Evolutionary conservation across 441 rosid species (phyloP), one percentile per base, ranked within the genome.

Genomic region (Breynia disticha): DNA sequence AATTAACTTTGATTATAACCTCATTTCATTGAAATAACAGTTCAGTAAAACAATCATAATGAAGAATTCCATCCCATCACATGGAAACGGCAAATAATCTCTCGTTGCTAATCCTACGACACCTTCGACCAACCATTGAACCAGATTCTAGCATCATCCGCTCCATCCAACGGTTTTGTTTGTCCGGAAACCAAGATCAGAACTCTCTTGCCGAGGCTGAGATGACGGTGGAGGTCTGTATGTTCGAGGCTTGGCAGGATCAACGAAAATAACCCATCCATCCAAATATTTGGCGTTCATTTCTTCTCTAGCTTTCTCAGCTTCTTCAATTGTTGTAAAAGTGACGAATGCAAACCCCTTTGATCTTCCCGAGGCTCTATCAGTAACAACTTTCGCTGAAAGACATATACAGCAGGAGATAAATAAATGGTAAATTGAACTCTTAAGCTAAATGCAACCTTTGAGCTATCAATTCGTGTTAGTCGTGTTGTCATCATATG

Each of bases 191-290:
- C 95, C 90, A 38, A 59, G 61, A 59, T 69, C 84, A 15, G 77
- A 69, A 22, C 75, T 44, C 42, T 50, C 69, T 1, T 58, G 47
- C 16, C 67, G 76, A 0, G 64, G 64, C 17, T 74, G 74, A n/a
- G n/a, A n/a, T 16, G 76, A 69, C 18, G 68, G 75, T 5, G 68
- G 68, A 46, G 81, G 73, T 67, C 88, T 71, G 11, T 59, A 15
- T 1, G n/a, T 28, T 11, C 83, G 75, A 50, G 91, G 93, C 67
- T 65, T 87, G 19, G 98, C 96, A 54, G 96, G 98, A 64, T 91
- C 98, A 12, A 87, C 90, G 60, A 90, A 90, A 20, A 90, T 82
- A 14, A 82, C 98, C 98, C 98, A 90, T 51, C 98, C 98, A 20
- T 87, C 96, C 58, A 91, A 70, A 66, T 66, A 83, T 72, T 82